Evolutionary conservation across 176 grass and related monocot species (phyloP).

Genomic region (Ananas comosus): DNA sequence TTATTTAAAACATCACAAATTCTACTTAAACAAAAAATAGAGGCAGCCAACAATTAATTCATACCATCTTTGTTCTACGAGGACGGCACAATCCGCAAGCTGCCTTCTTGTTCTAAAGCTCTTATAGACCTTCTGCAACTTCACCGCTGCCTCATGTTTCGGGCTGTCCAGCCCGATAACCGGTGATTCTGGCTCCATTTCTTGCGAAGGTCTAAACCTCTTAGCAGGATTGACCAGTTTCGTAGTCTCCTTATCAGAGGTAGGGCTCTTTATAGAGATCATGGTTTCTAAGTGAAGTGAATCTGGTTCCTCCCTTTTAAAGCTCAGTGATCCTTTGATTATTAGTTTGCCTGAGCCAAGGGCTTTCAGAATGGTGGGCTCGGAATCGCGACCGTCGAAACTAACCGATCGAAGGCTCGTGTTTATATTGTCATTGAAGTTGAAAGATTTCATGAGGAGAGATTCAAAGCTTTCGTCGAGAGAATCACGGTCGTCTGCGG

Average conservation of each 20-base stretch:
- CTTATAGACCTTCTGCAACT: constrained; percentile 84
- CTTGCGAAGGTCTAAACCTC: constrained; percentile 31
- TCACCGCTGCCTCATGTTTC: constrained; percentile 54
- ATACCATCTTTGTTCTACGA: constrained; percentile 88
- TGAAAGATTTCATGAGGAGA: constrained; percentile 1
- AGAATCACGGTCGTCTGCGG: neutral
- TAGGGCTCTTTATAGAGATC: constrained; percentile 32
- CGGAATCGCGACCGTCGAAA: constrained; percentile 30
- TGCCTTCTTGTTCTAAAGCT: constrained; percentile 77
- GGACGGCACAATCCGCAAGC: constrained; percentile 83
- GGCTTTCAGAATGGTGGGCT: constrained; percentile 9
- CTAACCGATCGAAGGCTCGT: constrained; percentile 35
- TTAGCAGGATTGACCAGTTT: constrained; percentile 21
- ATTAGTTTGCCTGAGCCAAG: constrained; percentile 29
- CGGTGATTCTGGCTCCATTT: constrained; percentile 25
- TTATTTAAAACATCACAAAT: neutral
- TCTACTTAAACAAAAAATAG: neutral
- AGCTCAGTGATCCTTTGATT: constrained; percentile 46
- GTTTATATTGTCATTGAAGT: neutral
- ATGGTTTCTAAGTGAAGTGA: constrained; percentile 34
- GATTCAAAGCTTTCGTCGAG: neutral
- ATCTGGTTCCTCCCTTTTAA: constrained; percentile 40
- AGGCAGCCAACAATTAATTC: constrained; percentile 1
- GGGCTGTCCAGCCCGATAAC: constrained; percentile 43
- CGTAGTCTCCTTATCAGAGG: constrained; percentile 21